Evolutionary conservation across 2,329 filamentous ascomycete species (phyloP), one percentile per base, ranked within the genome.

Genomic region (Nemania diffusa): DNA sequence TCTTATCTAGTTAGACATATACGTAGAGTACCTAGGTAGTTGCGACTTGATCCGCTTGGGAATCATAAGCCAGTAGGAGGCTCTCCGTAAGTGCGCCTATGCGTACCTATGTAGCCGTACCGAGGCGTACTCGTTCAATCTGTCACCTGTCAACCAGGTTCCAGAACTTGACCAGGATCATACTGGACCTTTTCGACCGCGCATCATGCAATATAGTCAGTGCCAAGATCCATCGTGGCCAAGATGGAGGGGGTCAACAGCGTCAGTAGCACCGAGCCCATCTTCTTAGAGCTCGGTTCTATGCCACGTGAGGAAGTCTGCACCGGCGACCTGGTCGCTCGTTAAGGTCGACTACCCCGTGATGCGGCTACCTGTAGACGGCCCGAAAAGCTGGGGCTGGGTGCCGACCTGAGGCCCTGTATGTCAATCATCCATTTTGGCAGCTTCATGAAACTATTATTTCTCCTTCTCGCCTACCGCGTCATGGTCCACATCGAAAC

Each of bases 341-440:
- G 20, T 51, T 37, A 52, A 8, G 44, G 51, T 37, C 22, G 63
- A 65, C 56, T 62, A 58, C 51, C 40, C 50, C 50, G 57, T 48
- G 44, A 59, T 46, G 40, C 62, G 56, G 50, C 50, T 15, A 32
- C 55, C 34, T 51, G 46, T 34, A 62, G 52, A 56, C 44, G 51
- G 57, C 51, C 57, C 63, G 40, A 65, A 61, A 40, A 57, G 34
- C 51, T 57, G 57, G 29, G 42, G 51, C 42, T 17, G n/a, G 20
- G 1, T 24, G 50, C 29, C 42, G 5, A 24, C 17, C 24, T 40
- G 34, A 46, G 44, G 26, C 13, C 50, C 22, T 57, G 51, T 26
- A 34, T 17, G 52, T 44, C 22, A 8, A 26, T 34, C 22, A 24
- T 52, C 40, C 37, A 56, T 40, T 20, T 26, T 15, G 34, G 55